A percentile compares a stretch with the other conserved stretches of the same genome.
phyloP scores from a whole-genome alignment of 768 basidiomycete species.

The Rhodotorula taiwanensis region DNA sequence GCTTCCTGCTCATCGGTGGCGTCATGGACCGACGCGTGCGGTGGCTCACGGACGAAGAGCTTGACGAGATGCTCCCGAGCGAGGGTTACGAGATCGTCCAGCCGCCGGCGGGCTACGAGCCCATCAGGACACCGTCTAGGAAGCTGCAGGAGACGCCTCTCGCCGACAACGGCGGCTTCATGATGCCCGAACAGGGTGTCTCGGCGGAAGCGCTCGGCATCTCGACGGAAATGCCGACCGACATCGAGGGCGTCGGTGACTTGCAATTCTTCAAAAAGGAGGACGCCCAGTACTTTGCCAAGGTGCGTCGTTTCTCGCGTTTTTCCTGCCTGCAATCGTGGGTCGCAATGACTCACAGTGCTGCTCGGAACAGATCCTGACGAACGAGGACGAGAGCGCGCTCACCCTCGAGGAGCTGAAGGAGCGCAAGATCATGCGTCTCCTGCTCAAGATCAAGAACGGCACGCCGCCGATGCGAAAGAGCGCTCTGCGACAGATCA shows the following conservation, averaged over 20 bases:
- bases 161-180: slow-evolving; percentile 62
- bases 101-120: slow-evolving; percentile 88
- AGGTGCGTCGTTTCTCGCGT: slow-evolving; percentile 51
- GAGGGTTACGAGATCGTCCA: slow-evolving; percentile 85
- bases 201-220: slow-evolving; percentile 84
- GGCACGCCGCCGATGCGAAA: slow-evolving; percentile 97
- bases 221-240: slow-evolving; percentile 79
- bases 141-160: slow-evolving; percentile 53
- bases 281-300: slow-evolving; percentile 95
- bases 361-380: slow-evolving; percentile 38
- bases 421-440: slow-evolving; percentile 97
- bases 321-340: not conserved
- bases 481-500: slow-evolving; percentile 93
- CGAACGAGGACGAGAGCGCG: slow-evolving; percentile 67
- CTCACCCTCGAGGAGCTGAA: slow-evolving; percentile 96
- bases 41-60: slow-evolving; percentile 92
- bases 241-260: slow-evolving; percentile 94
- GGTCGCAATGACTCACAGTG: not conserved
- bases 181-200: slow-evolving; percentile 87
- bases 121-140: slow-evolving; percentile 55
- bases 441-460: slow-evolving; percentile 97
- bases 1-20: slow-evolving; percentile 42
- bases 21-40: slow-evolving; percentile 94
- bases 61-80: slow-evolving; percentile 78
- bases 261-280: slow-evolving; percentile 98